These are phyloP conservation scores for Cytospora chrysosperma DNA, from an alignment of 2,329 filamentous ascomycete genomes.

Conservation along the genomic window DNA sequence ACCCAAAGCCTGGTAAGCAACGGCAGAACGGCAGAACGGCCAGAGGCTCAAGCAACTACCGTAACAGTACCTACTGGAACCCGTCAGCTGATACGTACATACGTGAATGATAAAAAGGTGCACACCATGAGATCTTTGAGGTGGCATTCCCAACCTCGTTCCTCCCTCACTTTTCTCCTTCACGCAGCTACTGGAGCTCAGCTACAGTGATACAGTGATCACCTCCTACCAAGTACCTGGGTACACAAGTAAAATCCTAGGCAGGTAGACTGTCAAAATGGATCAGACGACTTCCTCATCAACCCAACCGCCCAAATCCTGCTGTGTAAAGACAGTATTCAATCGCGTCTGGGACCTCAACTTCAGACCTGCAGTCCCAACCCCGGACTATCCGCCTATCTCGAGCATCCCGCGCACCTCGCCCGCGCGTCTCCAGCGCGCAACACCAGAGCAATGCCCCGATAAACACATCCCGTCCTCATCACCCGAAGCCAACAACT, in stretches of 20 bases:
- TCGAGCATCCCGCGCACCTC: slow-evolving; percentile 39
- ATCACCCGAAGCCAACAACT: slow-evolving; percentile 28
- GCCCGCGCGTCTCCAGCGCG: slow-evolving; percentile 38
- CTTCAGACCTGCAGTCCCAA: neutral
- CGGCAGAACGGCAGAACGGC: too few species aligned
- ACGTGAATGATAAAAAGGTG: neutral
- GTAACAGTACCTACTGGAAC: too few species aligned
- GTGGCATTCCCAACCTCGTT: neutral
- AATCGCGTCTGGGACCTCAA: slow-evolving; percentile 15
- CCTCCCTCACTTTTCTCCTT: neutral
- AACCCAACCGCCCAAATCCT: neutral
- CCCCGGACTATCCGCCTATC: slow-evolving; percentile 29
- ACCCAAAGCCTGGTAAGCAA: neutral
- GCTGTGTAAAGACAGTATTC: slow-evolving; percentile 2
- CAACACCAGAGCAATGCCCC: slow-evolving; percentile 25
- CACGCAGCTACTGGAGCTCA: neutral
- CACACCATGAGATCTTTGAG: neutral
- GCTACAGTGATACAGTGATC: too few species aligned
- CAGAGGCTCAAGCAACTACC: too few species aligned
- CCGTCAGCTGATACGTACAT: neutral
- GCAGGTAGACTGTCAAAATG: neutral
- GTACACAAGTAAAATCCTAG: too few species aligned
- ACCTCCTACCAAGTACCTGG: too few species aligned
- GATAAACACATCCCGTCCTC: slow-evolving; percentile 29
- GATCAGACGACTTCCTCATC: neutral